Base-by-base conservation (phyloP, 2,329 filamentous ascomycete genomes). In the Westerdykella aurantiaca region DNA sequence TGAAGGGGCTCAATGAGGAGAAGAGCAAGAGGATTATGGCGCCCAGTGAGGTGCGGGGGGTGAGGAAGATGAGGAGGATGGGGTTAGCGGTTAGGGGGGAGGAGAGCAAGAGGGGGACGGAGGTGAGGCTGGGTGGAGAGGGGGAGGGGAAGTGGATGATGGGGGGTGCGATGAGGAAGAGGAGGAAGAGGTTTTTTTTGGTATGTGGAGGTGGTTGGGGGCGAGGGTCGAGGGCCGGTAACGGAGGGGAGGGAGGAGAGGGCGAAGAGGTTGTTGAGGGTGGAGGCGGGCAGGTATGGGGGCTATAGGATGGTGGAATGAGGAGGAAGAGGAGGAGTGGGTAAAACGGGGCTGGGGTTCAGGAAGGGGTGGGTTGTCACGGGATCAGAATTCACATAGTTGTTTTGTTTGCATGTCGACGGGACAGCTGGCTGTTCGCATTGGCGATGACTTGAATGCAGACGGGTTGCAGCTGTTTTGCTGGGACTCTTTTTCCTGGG, bases 121-220 rank as follows among this genome's bases (percentile, higher is more conserved):
- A 11, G 33, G 31, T 23, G 9, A 9, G 34, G 12, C 14, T 41
- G 6, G 31, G 31, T 21, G 17, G 17, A 6, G 39, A 41, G 6
- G 33, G 31, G 12, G 31, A 41, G 31, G 22, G 31, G 31, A 41
- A 35, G 39, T 35, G 39, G 31, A 34, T 41, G 31, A 12, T 33
- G 25, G 23, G n/a, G 38, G 38, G 11, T 9, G 25, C 4, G 25
- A 12, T 29, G 25, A 29, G 25, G 25, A 29, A 12, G 25, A 29
- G 25, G 25, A 29, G 9, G 25, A 29, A 12, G 25, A 29, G 25
- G 25, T 29, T 7, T 29, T 9, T 29, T 29, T 4, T 29, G 25
- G 25, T 2, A 29, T 9, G 25, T 29, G 25, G 9, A 29, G 25
- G 11, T 29, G 7, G 25, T 29, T 9, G 25, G 7, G 9, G 25